Evolutionary conservation across 805 yeast genomes (phyloP).

Genomic region (Candida ascalaphidarum): DNA sequence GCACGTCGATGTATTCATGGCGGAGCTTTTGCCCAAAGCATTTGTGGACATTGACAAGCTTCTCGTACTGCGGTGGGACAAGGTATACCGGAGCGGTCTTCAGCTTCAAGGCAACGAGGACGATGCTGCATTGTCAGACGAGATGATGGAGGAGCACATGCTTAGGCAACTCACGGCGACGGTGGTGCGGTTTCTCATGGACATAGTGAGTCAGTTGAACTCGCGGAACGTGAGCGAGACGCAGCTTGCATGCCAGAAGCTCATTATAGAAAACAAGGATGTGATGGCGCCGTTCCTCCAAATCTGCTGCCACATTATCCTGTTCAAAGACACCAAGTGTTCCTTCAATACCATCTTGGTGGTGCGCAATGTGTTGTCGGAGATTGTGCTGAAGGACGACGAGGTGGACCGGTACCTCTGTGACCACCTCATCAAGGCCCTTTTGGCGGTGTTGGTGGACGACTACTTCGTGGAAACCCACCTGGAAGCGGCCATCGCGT

Average conservation of each 20-base stretch:
- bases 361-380: conserved; percentile 63
- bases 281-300: conserved; percentile 73
- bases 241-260: conserved; percentile 55
- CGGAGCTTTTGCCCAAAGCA: conserved; percentile 69
- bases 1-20: conserved; percentile 60
- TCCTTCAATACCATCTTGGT: conserved; percentile 84
- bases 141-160: conserved; percentile 96
- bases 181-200: conserved; percentile 78
- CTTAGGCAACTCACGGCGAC: conserved; percentile 89
- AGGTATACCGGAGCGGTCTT: conserved; percentile 49
- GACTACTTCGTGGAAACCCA: conserved; percentile 80
- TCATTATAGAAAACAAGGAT: conserved; percentile 55
- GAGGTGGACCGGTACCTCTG: conserved; percentile 67
- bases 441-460: conserved; percentile 60
- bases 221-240: conserved; percentile 44
- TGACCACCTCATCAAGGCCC: conserved; percentile 59
- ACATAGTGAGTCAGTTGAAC: conserved; percentile 75
- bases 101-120: conserved; percentile 52
- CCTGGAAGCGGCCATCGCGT: conserved; percentile 83
- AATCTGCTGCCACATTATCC: conserved; percentile 66
- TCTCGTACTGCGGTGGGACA: conserved; percentile 71
- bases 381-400: conserved; percentile 58
- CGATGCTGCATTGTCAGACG: conserved; percentile 86
- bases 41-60: conserved; percentile 65
- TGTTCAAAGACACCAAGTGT: conserved; percentile 85